Percentiles rank a stretch among this genome's conserved stretches.
These are phyloP conservation scores for Yarrowia divulgata DNA, from an alignment of 805 yeast species.

Conservation along the genomic window DNA sequence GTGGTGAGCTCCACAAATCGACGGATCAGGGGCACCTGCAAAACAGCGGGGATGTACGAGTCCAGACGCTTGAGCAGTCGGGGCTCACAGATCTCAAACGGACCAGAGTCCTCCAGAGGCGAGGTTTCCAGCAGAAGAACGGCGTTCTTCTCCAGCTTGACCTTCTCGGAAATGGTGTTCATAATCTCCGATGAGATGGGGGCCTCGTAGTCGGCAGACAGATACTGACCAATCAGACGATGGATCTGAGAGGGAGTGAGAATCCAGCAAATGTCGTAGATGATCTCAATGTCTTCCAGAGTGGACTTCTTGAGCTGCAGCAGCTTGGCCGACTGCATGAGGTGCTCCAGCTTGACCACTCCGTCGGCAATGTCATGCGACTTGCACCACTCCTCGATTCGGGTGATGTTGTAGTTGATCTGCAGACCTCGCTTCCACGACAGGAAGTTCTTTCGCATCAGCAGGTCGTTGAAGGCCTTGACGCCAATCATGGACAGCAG, in stretches of 20 bases:
- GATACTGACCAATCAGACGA: slow-evolving; percentile 85
- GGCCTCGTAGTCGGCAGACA: slow-evolving; percentile 91
- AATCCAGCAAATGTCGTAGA: slow-evolving; percentile 93
- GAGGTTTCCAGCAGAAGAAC: slow-evolving; percentile 53
- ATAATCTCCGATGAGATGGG: slow-evolving; percentile 86
- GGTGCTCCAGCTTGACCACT: slow-evolving; percentile 78
- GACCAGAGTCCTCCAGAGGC: slow-evolving; percentile 52
- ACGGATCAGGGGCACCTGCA: slow-evolving; percentile 86
- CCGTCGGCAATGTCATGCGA: slow-evolving; percentile 91
- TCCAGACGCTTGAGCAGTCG: slow-evolving; percentile 73
- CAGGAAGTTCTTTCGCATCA: slow-evolving; percentile 91
- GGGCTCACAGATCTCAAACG: slow-evolving; percentile 55
- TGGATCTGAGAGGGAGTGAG: slow-evolving; percentile 96
- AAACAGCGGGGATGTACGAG: slow-evolving; percentile 89
- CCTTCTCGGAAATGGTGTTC: slow-evolving; percentile 69
- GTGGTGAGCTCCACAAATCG: slow-evolving; percentile 77
- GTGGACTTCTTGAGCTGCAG: slow-evolving; percentile 91
- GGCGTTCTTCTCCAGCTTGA: slow-evolving; percentile 52
- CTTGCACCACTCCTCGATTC: slow-evolving; percentile 98
- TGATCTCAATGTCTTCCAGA: slow-evolving; percentile 85
- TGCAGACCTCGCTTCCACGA: slow-evolving; percentile 99
- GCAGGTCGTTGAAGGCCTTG: slow-evolving; percentile 90
- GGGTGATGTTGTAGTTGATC: slow-evolving; percentile 92
- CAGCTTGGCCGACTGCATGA: slow-evolving; percentile 91
- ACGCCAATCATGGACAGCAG: slow-evolving; percentile 88